phyloP scores from a whole-genome alignment of 768 basidiomycete species.

The Mycena filopes region DNA sequence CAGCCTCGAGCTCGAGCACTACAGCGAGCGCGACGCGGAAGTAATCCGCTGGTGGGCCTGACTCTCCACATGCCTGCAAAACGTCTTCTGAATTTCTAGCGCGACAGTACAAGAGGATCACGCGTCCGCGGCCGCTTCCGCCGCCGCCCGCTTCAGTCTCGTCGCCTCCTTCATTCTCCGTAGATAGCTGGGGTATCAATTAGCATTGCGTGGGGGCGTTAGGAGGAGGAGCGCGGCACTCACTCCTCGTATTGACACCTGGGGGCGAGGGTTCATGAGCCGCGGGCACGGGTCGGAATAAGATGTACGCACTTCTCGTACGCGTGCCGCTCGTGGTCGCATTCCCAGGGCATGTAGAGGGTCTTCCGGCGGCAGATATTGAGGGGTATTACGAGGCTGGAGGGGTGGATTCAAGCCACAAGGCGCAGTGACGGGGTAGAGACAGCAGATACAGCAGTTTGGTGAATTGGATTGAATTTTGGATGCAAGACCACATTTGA shows the following conservation, averaged over 20 bases:
- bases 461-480: conserved; percentile 10
- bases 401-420: conserved; percentile 1
- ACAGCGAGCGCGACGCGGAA: too few relatives aligned
- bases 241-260: conserved; percentile 98
- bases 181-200: conserved; percentile 67
- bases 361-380: conserved; percentile 87
- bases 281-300: background rate
- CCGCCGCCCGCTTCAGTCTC: conserved; percentile 67
- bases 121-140: conserved; percentile 43
- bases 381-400: conserved; percentile 85
- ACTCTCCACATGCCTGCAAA: too few relatives aligned
- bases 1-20: too few relatives aligned
- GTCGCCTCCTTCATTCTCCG: conserved; percentile 88
- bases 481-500: conserved; percentile 17
- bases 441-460: conserved; percentile 3
- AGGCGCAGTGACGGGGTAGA: background rate
- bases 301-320: conserved; percentile 80
- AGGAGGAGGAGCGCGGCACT: conserved; percentile 43
- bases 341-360: conserved; percentile 91
- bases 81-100: conserved; percentile 12
- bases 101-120: conserved; percentile 9
- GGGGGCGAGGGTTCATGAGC: background rate
- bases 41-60: too few relatives aligned
- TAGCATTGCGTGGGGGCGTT: conserved; percentile 12
- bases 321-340: conserved; percentile 85